These are phyloP conservation scores for Biscogniauxia mediterranea DNA, from an alignment of 2,329 filamentous ascomycete species.

Conservation along the genomic window DNA sequence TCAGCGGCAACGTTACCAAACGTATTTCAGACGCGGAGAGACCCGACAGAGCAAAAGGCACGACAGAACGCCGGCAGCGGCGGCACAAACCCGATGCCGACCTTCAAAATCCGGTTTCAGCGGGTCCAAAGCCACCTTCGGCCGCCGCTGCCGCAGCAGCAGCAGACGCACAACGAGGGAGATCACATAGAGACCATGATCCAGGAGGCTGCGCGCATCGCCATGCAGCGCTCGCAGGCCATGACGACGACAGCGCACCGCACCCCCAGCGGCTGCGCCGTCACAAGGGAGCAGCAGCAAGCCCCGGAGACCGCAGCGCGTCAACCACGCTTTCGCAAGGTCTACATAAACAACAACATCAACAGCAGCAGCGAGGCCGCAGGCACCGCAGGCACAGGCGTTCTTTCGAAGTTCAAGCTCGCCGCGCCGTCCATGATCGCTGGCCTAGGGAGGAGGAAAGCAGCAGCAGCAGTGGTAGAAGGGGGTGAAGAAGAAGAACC, in stretches of 20 bases:
- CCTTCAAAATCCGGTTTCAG: not conserved
- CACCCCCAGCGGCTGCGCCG: conserved; percentile 13
- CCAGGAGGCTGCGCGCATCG: conserved; percentile 27
- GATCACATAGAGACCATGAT: conserved; percentile 19
- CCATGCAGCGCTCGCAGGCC: conserved; percentile 24
- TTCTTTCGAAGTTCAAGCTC: conserved; percentile 18
- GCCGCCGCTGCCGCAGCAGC: too few species aligned
- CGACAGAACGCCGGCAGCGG: not conserved
- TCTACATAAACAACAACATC: conserved; percentile 1
- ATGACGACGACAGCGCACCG: conserved; percentile 15
- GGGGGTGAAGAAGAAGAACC: too few species aligned
- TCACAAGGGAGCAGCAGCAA: conserved; percentile 4
- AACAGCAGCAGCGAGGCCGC: conserved; percentile 1
- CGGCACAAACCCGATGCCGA: not conserved
- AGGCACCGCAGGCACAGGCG: conserved; percentile 24
- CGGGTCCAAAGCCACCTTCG: conserved; percentile 9
- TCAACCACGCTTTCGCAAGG: conserved; percentile 5
- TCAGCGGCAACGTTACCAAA: not conserved
- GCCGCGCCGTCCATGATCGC: not conserved
- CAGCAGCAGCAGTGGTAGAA: not conserved
- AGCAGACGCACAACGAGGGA: conserved; percentile 1
- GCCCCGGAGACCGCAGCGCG: conserved; percentile 2
- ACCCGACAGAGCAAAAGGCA: not conserved
- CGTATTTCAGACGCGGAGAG: not conserved
- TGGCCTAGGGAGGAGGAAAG: not conserved